phyloP scores from a whole-genome alignment of 1,284 basidiomycete genomes.

The Ustilago tritici region DNA sequence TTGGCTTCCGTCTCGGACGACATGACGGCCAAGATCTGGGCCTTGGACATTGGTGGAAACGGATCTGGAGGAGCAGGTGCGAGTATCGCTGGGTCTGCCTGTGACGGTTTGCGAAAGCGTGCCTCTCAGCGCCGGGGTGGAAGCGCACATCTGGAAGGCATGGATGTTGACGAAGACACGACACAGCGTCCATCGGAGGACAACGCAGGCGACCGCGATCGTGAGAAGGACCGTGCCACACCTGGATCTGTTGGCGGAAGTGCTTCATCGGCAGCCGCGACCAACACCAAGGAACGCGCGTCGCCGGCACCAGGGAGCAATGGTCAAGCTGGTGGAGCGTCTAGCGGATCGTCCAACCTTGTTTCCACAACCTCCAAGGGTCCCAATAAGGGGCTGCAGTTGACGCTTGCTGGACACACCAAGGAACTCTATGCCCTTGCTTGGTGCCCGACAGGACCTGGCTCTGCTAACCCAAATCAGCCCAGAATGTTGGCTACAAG shows the following conservation, averaged over 20 bases:
- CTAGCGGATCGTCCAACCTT: conserved; percentile 19
- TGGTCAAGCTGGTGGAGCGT: conserved; percentile 22
- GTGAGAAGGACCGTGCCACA: conserved; percentile 48
- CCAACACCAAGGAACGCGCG: conserved; percentile 26
- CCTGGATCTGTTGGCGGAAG: conserved; percentile 28
- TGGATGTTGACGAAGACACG: conserved; percentile 52
- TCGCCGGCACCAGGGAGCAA: conserved; percentile 40
- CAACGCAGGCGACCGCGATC: conserved; percentile 31
- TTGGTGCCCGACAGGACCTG: conserved; percentile 64
- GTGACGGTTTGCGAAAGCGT: conserved; percentile 42
- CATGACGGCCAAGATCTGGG: conserved; percentile 64
- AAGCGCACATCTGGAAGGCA: conserved; percentile 52
- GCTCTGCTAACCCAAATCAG: conserved; percentile 53
- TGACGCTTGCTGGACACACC: conserved; percentile 62
- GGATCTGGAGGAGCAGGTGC: conserved; percentile 20
- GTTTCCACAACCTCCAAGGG: conserved; percentile 43
- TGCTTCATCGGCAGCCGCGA: conserved; percentile 3
- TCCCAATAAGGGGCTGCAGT: conserved; percentile 50
- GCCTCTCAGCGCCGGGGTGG: conserved; percentile 52
- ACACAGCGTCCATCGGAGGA: conserved; percentile 37
- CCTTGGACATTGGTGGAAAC: conserved; percentile 45
- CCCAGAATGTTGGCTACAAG: conserved; percentile 68
- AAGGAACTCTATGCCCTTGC: conserved; percentile 67
- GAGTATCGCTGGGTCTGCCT: conserved; percentile 17
- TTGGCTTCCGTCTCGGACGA: conserved; percentile 68